These are phyloP conservation scores for Musa schizocarpa DNA, from an alignment of 176 grass and related monocot genomes.

Conservation along the genomic window DNA sequence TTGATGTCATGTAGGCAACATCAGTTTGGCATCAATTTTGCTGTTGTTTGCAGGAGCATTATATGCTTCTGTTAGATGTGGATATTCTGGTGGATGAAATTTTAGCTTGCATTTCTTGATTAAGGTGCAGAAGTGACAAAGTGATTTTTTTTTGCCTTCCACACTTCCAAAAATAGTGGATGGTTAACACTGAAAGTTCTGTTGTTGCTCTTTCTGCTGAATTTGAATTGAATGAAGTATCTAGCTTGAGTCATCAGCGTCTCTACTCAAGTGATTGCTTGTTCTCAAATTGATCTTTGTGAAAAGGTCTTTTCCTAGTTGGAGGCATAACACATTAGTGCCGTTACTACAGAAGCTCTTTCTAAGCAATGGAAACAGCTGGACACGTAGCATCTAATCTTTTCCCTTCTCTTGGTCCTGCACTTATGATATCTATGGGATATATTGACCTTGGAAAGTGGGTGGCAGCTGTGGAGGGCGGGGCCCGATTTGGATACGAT, in stretches of 20 bases:
- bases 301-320: background rate
- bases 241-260: background rate
- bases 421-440: constrained; percentile 12
- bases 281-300: background rate
- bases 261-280: background rate
- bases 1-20: background rate
- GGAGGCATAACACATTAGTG: background rate
- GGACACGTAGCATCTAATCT: background rate
- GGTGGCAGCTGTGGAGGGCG: constrained; percentile 10
- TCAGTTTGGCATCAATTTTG: background rate
- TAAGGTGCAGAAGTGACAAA: background rate
- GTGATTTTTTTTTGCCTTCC: constrained; percentile 2
- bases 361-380: background rate
- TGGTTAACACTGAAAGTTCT: background rate
- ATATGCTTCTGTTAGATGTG: background rate
- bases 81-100: no score
- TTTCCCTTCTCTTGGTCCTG: constrained; percentile 1
- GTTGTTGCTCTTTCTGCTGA: background rate
- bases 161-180: background rate
- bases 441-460: constrained; percentile 24
- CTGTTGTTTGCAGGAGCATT: constrained; percentile 2
- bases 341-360: background rate
- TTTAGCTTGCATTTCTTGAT: background rate
- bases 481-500: constrained; percentile 4
- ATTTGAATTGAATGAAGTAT: background rate